These are phyloP conservation scores for Gossypium lobatum DNA, from an alignment of 441 rosid genomes.

Conservation along the genomic window DNA sequence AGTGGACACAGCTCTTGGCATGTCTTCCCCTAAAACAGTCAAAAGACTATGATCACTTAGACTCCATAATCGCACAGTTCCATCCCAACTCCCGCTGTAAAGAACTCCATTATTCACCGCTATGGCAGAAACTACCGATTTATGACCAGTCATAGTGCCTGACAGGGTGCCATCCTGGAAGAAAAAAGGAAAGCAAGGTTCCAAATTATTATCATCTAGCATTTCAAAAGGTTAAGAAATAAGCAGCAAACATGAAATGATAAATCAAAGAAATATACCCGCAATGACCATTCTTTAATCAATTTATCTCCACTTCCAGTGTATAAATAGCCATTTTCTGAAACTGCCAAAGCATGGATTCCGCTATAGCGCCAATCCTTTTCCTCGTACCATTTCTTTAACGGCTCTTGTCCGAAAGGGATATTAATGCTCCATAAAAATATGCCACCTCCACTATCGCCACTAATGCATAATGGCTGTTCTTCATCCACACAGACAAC, in stretches of 20 bases:
- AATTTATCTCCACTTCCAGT: constrained; percentile 90
- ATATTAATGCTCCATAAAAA: constrained; percentile 56
- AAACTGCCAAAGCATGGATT: constrained; percentile 62
- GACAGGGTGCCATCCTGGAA: constrained; percentile 58
- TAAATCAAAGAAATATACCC: constrained; percentile 34
- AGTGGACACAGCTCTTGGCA: constrained; percentile 43
- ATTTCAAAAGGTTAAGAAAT: constrained; percentile 9
- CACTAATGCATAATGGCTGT: constrained; percentile 65
- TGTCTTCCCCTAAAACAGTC: constrained; percentile 63
- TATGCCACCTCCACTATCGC: constrained; percentile 84
- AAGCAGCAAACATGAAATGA: neutral
- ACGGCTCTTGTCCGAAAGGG: constrained; percentile 57
- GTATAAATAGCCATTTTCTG: constrained; percentile 58
- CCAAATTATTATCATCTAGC: neutral
- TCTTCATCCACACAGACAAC: constrained; percentile 59
- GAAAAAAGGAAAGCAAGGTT: constrained; percentile 3
- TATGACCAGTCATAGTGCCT: constrained; percentile 82
- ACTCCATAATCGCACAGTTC: constrained; percentile 80
- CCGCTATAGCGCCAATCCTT: constrained; percentile 96
- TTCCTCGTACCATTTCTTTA: constrained; percentile 73
- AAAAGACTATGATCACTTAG: constrained; percentile 69
- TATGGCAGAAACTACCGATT: constrained; percentile 73
- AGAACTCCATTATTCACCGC: constrained; percentile 54
- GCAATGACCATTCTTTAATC: constrained; percentile 80
- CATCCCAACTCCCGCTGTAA: constrained; percentile 95